Percentiles rank a stretch among this genome's conserved stretches.
Conservation (phyloP, 2,329 filamentous ascomycete genomes). For the Calycina marina region DNA sequence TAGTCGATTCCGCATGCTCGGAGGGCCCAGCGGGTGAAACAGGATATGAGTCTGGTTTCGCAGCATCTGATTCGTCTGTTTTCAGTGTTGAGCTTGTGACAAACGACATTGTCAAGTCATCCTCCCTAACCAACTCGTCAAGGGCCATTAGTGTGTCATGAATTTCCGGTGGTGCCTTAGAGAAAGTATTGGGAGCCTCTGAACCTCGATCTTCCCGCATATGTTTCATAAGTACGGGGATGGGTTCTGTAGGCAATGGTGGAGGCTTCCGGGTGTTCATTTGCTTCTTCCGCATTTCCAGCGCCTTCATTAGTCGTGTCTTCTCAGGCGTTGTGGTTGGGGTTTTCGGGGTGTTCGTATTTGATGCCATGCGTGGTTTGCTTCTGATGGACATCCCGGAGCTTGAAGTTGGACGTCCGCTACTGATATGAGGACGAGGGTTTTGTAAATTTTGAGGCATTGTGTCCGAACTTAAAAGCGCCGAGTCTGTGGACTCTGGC, state of each 20-base stretch:
- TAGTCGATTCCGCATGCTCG: conserved; percentile 43
- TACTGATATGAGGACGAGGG: conserved; percentile 19
- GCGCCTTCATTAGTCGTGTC: conserved; percentile 80
- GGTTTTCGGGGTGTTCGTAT: conserved; percentile 18
- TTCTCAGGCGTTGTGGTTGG: conserved; percentile 72
- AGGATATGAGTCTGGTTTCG: conserved; percentile 41
- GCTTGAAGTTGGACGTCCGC: conserved; percentile 21
- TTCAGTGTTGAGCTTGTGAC: conserved; percentile 28
- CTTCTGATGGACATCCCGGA: conserved; percentile 16
- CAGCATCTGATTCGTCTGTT: conserved; percentile 21
- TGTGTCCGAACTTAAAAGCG: conserved; percentile 14
- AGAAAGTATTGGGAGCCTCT: conserved; percentile 4
- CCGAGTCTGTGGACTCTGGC: conserved; percentile 18
- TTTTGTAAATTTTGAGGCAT: conserved; percentile 19
- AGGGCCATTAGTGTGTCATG: conserved; percentile 15
- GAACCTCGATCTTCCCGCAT: conserved; percentile 3
- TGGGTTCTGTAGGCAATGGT: conserved; percentile 1
- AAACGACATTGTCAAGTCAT: conserved; percentile 41
- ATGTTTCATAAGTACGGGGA: conserved; percentile 3
- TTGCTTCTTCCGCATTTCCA: conserved; percentile 79
- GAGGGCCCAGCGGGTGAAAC: conserved; percentile 40
- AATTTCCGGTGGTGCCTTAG: conserved; percentile 10
- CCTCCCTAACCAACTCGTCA: conserved; percentile 22
- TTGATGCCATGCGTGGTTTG: conserved; percentile 11
- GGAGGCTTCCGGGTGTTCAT: conserved; percentile 26